Evolutionary conservation across 148 eudicot species (phyloP).

Genomic region (Rhododendron ferrugineum): DNA sequence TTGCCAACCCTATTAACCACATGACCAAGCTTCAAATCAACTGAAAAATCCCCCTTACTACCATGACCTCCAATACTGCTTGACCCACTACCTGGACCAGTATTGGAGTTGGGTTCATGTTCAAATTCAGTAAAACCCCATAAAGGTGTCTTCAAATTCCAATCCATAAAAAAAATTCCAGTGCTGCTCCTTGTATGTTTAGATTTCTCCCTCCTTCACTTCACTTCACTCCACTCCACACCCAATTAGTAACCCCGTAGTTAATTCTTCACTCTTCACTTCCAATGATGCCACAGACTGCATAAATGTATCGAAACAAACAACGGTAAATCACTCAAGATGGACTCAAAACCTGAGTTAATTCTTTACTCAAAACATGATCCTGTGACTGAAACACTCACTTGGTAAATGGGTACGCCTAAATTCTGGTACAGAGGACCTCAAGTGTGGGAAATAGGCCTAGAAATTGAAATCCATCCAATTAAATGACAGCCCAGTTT

Average conservation of each 20-base stretch:
- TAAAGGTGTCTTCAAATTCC: conserved; percentile 32
- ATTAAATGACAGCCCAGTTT: conserved; percentile 1
- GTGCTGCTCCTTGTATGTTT: not conserved
- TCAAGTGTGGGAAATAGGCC: not conserved
- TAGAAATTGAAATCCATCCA: not conserved
- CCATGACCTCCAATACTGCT: conserved; percentile 16
- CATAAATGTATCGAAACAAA: not conserved
- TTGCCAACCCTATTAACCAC: conserved; percentile 21
- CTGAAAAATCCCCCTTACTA: conserved; percentile 22
- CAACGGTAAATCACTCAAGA: conserved; percentile 2
- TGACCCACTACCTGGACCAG: conserved; percentile 25
- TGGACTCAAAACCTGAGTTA: not conserved
- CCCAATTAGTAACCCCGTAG: not conserved
- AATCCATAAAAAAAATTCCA: conserved; percentile 36
- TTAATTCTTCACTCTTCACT: not conserved
- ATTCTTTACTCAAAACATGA: too few relatives aligned
- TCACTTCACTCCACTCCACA: conserved; percentile 4
- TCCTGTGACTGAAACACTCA: too few relatives aligned
- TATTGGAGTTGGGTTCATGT: conserved; percentile 25
- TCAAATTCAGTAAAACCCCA: conserved; percentile 35
- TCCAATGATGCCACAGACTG: not conserved
- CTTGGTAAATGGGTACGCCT: too few relatives aligned
- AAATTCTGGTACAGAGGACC: not conserved
- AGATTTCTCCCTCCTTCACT: not conserved
- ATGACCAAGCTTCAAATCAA: conserved; percentile 47